phyloP scores from a whole-genome alignment of 2,329 filamentous ascomycete species.

The Thelonectria discophora region DNA sequence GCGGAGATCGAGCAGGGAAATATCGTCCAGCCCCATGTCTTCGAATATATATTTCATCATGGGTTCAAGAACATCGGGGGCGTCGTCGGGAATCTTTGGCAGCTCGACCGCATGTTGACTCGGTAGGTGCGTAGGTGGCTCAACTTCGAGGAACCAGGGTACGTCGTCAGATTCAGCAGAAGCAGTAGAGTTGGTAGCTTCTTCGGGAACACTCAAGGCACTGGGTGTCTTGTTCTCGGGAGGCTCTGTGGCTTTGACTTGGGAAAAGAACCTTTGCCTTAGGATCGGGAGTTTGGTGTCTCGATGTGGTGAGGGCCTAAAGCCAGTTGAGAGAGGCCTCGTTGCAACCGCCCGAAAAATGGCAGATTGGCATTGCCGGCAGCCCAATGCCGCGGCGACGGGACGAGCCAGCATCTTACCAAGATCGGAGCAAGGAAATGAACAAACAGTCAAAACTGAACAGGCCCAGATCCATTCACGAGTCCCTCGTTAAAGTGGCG shows the following conservation, averaged over 20 bases:
- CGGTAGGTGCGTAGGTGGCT: conserved; percentile 63
- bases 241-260: conserved; percentile 23
- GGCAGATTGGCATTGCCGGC: conserved; percentile 44
- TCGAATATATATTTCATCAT: conserved; percentile 82
- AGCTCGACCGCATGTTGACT: conserved; percentile 58
- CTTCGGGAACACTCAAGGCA: conserved; percentile 28
- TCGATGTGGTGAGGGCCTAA: conserved; percentile 38
- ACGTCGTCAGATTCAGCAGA: conserved; percentile 50
- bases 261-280: conserved; percentile 38
- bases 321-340: conserved; percentile 29
- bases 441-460: not conserved
- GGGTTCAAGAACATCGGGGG: conserved; percentile 75
- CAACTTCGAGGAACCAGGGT: conserved; percentile 89
- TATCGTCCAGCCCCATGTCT: conserved; percentile 85
- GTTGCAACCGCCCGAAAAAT: conserved; percentile 44
- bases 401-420: conserved; percentile 46
- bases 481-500: no score
- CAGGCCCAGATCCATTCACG: conserved; percentile 21
- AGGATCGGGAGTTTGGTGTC: conserved; percentile 30
- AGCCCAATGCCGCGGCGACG: conserved; percentile 41
- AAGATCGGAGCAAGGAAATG: not conserved
- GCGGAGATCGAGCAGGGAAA: conserved; percentile 84
- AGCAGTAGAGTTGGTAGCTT: conserved; percentile 37
- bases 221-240: conserved; percentile 30
- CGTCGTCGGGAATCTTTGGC: conserved; percentile 68